These are phyloP conservation scores for Paramecium pentaurelia DNA, from an alignment of 73 alveolate genomes.

Conservation along the genomic window DNA sequence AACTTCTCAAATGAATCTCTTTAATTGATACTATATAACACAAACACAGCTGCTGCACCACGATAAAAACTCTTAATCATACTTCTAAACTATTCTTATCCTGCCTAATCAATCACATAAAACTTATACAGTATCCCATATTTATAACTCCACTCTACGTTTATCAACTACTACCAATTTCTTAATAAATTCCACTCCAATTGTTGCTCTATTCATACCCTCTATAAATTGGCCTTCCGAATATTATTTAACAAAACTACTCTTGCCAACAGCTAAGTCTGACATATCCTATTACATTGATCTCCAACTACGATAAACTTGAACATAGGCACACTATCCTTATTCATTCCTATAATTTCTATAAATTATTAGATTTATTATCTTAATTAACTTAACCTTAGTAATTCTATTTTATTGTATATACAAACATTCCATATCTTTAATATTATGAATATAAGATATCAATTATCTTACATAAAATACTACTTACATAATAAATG, in stretches of 20 bases:
- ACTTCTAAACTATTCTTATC: neutral
- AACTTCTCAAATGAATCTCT: neutral
- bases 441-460: neutral
- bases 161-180: neutral
- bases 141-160: neutral
- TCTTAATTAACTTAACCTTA: neutral
- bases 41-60: slow-evolving; percentile 18
- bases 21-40: neutral
- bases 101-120: neutral
- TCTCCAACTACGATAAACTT: slow-evolving; percentile 19
- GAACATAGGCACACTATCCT: neutral
- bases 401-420: neutral
- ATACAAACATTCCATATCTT: neutral
- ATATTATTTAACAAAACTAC: neutral
- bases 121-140: slow-evolving; percentile 34
- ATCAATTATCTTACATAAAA: no score
- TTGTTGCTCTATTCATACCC: neutral
- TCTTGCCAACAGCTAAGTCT: slow-evolving; percentile 34
- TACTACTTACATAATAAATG: no score
- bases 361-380: neutral
- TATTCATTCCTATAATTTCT: neutral
- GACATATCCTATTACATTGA: neutral
- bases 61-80: neutral
- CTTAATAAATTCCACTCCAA: slow-evolving; percentile 2
- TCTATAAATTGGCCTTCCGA: neutral